Percentiles rank a stretch among this genome's conserved stretches.
Evolutionary conservation across 2,329 filamentous ascomycete genomes (phyloP).

Genomic region (Boeremia lycopersici): DNA sequence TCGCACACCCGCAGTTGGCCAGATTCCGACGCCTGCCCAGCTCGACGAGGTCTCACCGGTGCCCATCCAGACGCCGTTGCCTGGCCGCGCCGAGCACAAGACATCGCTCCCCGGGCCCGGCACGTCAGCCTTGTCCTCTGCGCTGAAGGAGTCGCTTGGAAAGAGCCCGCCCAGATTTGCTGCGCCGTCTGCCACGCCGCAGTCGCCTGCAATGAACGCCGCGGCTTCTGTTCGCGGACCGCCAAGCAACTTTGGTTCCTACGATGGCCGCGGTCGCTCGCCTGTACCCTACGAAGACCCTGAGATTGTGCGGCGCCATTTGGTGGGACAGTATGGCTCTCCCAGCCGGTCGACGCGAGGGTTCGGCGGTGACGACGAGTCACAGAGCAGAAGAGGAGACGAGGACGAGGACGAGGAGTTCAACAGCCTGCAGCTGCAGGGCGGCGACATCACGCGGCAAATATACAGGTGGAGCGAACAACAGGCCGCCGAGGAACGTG

Average conservation of each 20-base stretch:
- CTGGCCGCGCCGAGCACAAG: conserved; percentile 61
- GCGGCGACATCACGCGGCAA: conserved; percentile 90
- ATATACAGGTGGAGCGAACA: conserved; percentile 98
- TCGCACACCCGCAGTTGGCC: conserved; percentile 57
- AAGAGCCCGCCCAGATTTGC: conserved; percentile 73
- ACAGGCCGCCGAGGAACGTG: conserved; percentile 69
- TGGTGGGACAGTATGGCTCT: conserved; percentile 59
- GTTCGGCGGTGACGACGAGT: conserved; percentile 32
- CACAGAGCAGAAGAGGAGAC: conserved; percentile 52
- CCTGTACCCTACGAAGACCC: conserved; percentile 80
- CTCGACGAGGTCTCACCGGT: conserved; percentile 48
- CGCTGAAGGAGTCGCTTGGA: conserved; percentile 76
- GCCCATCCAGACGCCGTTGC: conserved; percentile 63
- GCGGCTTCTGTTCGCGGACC: conserved; percentile 59
- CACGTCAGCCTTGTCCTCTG: conserved; percentile 85
- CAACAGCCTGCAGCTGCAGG: conserved; percentile 89
- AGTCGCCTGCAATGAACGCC: conserved; percentile 58
- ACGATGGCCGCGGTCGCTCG: conserved; percentile 67
- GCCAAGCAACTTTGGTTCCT: conserved; percentile 82
- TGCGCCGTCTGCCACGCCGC: conserved; percentile 58
- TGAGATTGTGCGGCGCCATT: conserved; percentile 90
- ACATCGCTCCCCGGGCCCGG: conserved; percentile 76
- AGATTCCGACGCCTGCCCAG: conserved; percentile 58
- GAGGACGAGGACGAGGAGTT: conserved; percentile 71
- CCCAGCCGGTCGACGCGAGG: conserved; percentile 43